phyloP scores from a whole-genome alignment of 2,329 filamentous ascomycete genomes.

The Monilinia vaccinii-corymbosi region DNA sequence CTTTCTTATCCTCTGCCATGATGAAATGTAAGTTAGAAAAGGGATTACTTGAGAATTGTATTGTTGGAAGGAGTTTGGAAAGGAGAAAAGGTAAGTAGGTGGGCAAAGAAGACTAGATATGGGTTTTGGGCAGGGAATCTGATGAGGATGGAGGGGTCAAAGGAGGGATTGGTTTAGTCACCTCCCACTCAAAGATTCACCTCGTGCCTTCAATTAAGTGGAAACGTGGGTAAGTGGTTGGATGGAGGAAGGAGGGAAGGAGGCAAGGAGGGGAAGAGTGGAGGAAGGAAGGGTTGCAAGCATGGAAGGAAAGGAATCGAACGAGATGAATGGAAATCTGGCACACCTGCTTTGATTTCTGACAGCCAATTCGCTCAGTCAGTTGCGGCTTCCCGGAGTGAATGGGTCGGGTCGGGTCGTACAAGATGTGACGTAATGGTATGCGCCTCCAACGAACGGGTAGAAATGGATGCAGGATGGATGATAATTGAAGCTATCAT shows the following conservation, averaged over 20 bases:
- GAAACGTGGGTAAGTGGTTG: not conserved
- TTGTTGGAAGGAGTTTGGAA: not conserved
- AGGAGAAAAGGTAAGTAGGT: not conserved
- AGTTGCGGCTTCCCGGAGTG: not conserved
- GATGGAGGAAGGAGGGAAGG: not conserved
- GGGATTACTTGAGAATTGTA: not conserved
- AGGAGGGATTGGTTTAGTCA: no score
- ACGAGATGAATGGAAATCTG: not conserved
- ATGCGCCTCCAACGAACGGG: not conserved
- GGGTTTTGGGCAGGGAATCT: not conserved
- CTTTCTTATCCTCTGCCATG: constrained; percentile 6
- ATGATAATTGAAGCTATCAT: no score
- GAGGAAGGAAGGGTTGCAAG: no score
- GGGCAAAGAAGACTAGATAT: not conserved
- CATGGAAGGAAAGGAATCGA: not conserved
- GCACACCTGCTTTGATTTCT: not conserved
- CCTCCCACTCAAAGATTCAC: not conserved
- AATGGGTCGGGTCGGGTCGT: constrained; percentile 3
- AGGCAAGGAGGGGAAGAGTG: no score
- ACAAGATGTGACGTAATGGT: constrained; percentile 1
- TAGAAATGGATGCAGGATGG: no score
- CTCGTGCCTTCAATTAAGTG: not conserved
- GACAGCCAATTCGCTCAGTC: not conserved
- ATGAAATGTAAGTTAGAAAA: constrained; percentile 3
- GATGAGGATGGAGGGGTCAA: not conserved